phyloP scores from a whole-genome alignment of 2,329 filamentous ascomycete species.

The Pleurostoma richardsiae region DNA sequence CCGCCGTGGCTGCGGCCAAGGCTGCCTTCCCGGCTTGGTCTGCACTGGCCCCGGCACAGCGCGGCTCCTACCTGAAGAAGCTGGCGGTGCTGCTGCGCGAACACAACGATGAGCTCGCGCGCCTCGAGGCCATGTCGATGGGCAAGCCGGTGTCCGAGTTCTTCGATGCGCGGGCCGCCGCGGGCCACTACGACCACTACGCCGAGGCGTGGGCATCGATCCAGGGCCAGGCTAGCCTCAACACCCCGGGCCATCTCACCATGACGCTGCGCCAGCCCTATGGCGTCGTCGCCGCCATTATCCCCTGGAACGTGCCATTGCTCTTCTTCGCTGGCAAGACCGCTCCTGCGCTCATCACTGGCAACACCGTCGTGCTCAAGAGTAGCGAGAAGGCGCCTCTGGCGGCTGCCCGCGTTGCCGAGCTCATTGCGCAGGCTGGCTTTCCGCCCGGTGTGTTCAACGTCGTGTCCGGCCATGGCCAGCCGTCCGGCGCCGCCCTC shows the following conservation, averaged over 20 bases:
- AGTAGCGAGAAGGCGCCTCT: conserved; percentile 50
- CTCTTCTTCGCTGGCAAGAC: conserved; percentile 40
- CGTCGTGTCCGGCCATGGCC: conserved; percentile 65
- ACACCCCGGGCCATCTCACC: conserved; percentile 40
- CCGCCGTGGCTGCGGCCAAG: conserved; percentile 36
- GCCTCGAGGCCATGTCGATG: conserved; percentile 39
- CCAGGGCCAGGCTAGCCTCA: conserved; percentile 38
- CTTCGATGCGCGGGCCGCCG: conserved; percentile 28
- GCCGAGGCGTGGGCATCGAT: conserved; percentile 35
- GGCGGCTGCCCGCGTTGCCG: conserved; percentile 29
- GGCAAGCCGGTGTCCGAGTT: conserved; percentile 33
- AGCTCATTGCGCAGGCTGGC: conserved; percentile 63
- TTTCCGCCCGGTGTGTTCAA: conserved; percentile 75
- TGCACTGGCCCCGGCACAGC: conserved; percentile 27
- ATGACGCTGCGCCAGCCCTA: conserved; percentile 43
- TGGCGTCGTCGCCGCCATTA: conserved; percentile 50
- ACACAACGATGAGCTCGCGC: conserved; percentile 34
- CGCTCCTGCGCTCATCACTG: conserved; percentile 41
- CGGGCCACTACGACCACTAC: conserved; percentile 31
- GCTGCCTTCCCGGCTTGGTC: conserved; percentile 40
- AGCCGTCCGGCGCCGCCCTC: conserved; percentile 61
- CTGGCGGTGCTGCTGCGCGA: conserved; percentile 37
- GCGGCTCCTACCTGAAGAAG: conserved; percentile 36
- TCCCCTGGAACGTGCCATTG: conserved; percentile 52
- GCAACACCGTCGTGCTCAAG: conserved; percentile 48